These are phyloP conservation scores for Brassica balearica DNA, from an alignment of 441 rosid species.

Conservation along the genomic window DNA sequence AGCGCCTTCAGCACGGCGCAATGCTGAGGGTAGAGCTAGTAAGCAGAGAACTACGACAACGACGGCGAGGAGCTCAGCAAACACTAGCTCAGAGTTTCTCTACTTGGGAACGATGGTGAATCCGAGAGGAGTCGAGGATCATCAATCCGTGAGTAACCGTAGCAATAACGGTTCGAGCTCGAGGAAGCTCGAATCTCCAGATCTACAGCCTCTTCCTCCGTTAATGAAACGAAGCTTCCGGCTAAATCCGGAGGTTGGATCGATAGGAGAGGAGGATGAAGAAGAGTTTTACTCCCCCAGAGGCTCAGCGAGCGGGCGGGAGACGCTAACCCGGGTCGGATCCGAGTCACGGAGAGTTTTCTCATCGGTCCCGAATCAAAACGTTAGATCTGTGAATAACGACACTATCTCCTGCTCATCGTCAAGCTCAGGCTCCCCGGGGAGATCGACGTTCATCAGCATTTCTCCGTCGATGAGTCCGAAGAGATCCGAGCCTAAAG, in stretches of 20 bases:
- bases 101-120: conserved; percentile 70
- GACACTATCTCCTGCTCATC: conserved; percentile 65
- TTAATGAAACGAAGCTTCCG: conserved; percentile 51
- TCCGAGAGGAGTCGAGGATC: conserved; percentile 62
- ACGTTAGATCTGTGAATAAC: conserved; percentile 52
- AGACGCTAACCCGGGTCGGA: conserved; percentile 60
- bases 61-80: conserved; percentile 50
- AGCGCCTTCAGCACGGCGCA: conserved; percentile 48
- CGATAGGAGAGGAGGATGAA: conserved; percentile 63
- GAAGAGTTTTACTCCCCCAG: conserved; percentile 94
- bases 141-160: conserved; percentile 51
- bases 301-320: conserved; percentile 68
- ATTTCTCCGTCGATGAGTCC: conserved; percentile 85
- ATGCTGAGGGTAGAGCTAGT: conserved; percentile 43
- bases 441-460: conserved; percentile 73
- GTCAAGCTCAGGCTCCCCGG: conserved; percentile 77
- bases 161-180: conserved; percentile 52
- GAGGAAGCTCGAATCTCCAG: conserved; percentile 86
- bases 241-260: conserved; percentile 47
- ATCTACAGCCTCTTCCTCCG: conserved; percentile 90
- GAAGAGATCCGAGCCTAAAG: conserved; percentile 61
- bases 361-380: conserved; percentile 42
- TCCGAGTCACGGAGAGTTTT: conserved; percentile 76
- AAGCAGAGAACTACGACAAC: conserved; percentile 43
- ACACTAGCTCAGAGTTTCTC: conserved; percentile 49